Evolutionary conservation across 176 grass and related monocot species (phyloP), one percentile per base, ranked within the genome.

Genomic region (Eleusine coracana): DNA sequence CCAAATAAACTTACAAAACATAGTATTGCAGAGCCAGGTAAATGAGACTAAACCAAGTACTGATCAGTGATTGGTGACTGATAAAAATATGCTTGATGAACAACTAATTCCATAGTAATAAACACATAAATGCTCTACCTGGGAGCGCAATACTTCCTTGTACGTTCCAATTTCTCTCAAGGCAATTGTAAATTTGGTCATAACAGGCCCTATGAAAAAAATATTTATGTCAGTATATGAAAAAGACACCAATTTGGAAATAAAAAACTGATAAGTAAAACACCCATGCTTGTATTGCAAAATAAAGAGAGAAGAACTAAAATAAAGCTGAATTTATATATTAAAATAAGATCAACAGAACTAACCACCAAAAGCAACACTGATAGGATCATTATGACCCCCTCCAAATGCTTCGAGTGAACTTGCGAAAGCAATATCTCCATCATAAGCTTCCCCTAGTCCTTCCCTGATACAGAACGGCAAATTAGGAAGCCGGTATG

Each of bases 151-250:
- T 58, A 99, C 97, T 90, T 99, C 97, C 49, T 99, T 99, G 73
- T 99, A 99, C 25, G 97, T 99, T 88, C 97, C 93, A 68, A 99
- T 99, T 94, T 99, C 97, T 86, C 97, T 92, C 79, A 99, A 87
- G 55, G 97, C 97, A 93, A 99, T 99, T 70, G 97, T 99, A 88
- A 99, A 99, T 74, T 99, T 99, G 83, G 97, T 99, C 97, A 99
- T 99, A 39, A 96, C 97, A 39, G 97, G 93, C 14, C 97, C 97
- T 99, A 63, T 13, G 4, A 72, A 29, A 84, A 82, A 82, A 86
- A 76, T 75, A 49, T 45, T 72, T 65, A 21, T 17, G 5, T 48
- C 46, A 77, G 28, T 54, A 68, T 86, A 73, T 50, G n/a, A 70
- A 11, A 83, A 79, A 63, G 16, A 3, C 0, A 72, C 25, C 1